phyloP scores from a whole-genome alignment of 1,284 basidiomycete species.

The Cystobasidium slooffiae region DNA sequence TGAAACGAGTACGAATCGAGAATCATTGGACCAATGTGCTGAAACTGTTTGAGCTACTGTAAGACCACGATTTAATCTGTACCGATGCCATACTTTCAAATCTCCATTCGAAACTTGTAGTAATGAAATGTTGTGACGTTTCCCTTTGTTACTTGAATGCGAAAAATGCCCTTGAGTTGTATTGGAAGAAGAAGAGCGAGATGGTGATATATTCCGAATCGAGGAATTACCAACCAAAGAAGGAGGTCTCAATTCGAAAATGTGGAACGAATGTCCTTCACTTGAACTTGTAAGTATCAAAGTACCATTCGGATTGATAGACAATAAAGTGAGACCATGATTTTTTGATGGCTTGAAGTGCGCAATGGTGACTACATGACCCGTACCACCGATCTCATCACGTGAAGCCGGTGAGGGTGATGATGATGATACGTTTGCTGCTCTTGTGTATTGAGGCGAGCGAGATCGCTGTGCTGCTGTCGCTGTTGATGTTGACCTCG shows the following conservation, averaged over 20 bases:
- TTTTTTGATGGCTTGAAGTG: constrained; percentile 50
- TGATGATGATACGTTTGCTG: not conserved
- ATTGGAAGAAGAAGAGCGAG: not conserved
- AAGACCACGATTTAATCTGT: constrained; percentile 71
- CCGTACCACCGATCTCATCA: not conserved
- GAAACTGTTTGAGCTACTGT: constrained; percentile 69
- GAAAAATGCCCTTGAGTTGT: too few relatives aligned
- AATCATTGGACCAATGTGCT: constrained; percentile 67
- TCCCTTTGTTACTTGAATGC: too few relatives aligned
- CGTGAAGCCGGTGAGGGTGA: not conserved
- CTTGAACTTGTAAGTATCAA: constrained; percentile 64
- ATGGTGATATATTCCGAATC: not conserved
- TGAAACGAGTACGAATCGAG: constrained; percentile 71
- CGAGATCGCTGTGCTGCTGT: not conserved
- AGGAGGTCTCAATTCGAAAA: constrained; percentile 62
- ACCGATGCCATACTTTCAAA: constrained; percentile 66
- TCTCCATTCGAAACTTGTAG: constrained; percentile 34
- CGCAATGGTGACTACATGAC: constrained; percentile 40
- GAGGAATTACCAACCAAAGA: constrained; percentile 45
- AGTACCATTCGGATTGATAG: constrained; percentile 68
- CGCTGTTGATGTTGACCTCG: not conserved
- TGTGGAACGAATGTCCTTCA: constrained; percentile 67
- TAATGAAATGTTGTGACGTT: too few relatives aligned
- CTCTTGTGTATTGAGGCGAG: not conserved
- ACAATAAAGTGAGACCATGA: constrained; percentile 63